These are phyloP conservation scores for Isatis tinctoria DNA, from an alignment of 345 rosid species.

Conservation along the genomic window DNA sequence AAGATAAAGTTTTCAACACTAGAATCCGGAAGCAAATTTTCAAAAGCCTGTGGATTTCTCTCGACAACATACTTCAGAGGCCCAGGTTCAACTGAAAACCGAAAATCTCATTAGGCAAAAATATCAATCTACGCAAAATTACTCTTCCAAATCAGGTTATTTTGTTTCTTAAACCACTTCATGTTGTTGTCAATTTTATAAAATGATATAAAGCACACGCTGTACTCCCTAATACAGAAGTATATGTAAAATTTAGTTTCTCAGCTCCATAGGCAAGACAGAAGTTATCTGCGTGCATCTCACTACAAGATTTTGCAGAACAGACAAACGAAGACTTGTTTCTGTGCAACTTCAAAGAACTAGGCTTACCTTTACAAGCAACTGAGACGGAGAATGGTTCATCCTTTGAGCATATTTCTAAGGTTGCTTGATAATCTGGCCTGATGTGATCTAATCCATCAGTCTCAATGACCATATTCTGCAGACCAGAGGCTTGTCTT, in stretches of 20 bases:
- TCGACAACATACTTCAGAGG: slow-evolving; percentile 22
- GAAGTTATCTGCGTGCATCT: neutral
- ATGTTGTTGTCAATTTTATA: neutral
- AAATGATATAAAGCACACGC: neutral
- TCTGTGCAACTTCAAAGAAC: neutral
- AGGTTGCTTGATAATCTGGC: slow-evolving; percentile 42
- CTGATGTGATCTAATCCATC: slow-evolving; percentile 37
- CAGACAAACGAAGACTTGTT: neutral
- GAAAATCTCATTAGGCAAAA: neutral
- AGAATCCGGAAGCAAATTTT: slow-evolving; percentile 41
- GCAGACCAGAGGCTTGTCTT: neutral
- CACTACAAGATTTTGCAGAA: neutral
- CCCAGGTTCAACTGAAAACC: slow-evolving; percentile 52
- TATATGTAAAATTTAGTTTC: too few relatives aligned
- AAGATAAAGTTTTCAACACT: slow-evolving; percentile 36
- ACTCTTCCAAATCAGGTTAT: neutral
- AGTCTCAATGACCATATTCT: slow-evolving; percentile 44
- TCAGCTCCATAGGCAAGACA: too few relatives aligned
- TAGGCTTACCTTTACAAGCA: slow-evolving; percentile 47
- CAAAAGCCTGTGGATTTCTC: slow-evolving; percentile 18
- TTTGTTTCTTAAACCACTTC: neutral
- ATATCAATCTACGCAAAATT: neutral
- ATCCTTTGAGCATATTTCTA: slow-evolving; percentile 37
- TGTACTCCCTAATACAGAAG: neutral
- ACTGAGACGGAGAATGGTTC: slow-evolving; percentile 31